These are phyloP conservation scores for Nosema bombycis DNA, from an alignment of 371 early-diverging fungal genomes.

Conservation along the genomic window DNA sequence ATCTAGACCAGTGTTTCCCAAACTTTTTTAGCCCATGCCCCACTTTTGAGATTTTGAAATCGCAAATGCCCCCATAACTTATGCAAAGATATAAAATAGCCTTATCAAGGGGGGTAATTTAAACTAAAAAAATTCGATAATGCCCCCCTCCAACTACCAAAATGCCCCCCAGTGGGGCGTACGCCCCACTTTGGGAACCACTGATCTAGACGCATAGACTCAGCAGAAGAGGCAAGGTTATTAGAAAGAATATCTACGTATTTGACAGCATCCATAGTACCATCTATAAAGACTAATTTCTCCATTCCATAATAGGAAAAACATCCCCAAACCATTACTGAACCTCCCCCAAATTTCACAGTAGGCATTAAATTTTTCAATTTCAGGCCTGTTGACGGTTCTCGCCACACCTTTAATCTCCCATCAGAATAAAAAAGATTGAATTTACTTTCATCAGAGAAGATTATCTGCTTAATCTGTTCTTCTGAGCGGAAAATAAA, in stretches of 20 bases:
- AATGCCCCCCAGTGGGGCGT: too few species aligned
- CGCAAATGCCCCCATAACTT: too few species aligned
- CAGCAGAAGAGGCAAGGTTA: not conserved
- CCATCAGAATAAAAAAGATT: not conserved
- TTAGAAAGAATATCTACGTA: not conserved
- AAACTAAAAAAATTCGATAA: too few species aligned
- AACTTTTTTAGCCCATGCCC: too few species aligned
- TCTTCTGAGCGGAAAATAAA: not conserved
- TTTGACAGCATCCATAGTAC: not conserved
- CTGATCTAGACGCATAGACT: not conserved
- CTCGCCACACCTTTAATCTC: not conserved
- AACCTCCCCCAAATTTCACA: not conserved
- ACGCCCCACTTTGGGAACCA: too few species aligned
- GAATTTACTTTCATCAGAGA: not conserved
- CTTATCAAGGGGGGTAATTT: too few species aligned
- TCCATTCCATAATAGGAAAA: not conserved
- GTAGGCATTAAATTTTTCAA: not conserved
- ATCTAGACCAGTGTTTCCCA: too few species aligned
- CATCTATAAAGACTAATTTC: not conserved
- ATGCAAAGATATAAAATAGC: too few species aligned
- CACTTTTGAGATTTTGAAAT: too few species aligned
- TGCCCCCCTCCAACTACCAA: too few species aligned
- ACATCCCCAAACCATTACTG: not conserved
- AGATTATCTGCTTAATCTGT: not conserved
- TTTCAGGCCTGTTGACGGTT: not conserved